phyloP scores from a whole-genome alignment of 2,329 filamentous ascomycete species.

The Metarhizium sp. region DNA sequence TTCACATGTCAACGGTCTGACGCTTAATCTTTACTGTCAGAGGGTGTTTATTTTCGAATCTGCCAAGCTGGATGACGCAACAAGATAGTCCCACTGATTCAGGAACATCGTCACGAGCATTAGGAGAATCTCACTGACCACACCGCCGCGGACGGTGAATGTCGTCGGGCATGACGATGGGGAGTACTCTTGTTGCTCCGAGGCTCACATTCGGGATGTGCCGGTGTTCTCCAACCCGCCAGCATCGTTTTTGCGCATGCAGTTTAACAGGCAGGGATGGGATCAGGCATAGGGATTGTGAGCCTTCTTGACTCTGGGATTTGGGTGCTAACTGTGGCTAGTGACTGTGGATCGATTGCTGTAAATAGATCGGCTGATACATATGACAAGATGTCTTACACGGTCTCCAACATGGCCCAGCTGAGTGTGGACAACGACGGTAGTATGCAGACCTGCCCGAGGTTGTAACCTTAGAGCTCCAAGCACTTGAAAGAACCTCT shows the following conservation, averaged over 20 bases:
- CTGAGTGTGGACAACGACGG: background rate
- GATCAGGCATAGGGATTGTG: background rate
- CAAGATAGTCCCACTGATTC: background rate
- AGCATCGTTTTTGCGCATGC: background rate
- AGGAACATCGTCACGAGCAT: background rate
- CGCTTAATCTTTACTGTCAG: conserved; percentile 4
- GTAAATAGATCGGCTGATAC: background rate
- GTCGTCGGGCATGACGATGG: background rate
- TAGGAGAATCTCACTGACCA: background rate
- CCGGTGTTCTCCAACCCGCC: too few relatives aligned
- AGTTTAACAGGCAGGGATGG: background rate
- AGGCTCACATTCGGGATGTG: background rate
- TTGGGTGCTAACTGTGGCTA: background rate
- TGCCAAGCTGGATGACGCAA: background rate
- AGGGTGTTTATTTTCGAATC: background rate
- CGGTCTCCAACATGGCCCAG: background rate
- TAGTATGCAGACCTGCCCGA: too few relatives aligned
- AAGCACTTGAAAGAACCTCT: too few relatives aligned
- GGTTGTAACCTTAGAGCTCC: too few relatives aligned
- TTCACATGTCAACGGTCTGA: conserved; percentile 17
- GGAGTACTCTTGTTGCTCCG: background rate
- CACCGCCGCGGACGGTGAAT: background rate
- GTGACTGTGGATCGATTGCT: too few relatives aligned
- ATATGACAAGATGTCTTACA: background rate
- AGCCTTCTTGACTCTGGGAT: too few relatives aligned